Evolutionary conservation across 768 basidiomycete species (phyloP).

Genomic region (Stropharia rugosoannulata): DNA sequence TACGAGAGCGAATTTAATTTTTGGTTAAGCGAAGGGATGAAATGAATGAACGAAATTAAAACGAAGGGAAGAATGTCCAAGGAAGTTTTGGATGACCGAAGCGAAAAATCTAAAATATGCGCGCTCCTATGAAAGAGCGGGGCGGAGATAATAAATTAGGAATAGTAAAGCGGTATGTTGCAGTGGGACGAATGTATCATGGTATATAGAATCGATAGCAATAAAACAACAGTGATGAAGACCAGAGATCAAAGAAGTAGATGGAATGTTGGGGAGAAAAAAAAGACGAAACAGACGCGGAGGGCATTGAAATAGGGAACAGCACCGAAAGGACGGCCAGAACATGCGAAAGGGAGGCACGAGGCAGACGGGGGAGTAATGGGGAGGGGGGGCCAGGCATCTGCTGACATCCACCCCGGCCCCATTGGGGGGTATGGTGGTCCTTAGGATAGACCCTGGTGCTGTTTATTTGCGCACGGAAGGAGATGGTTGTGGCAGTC

Average conservation of each 20-base stretch:
- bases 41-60: conserved; percentile 8
- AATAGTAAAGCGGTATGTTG: conserved; percentile 7
- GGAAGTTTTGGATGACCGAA: conserved; percentile 5
- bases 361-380: not conserved
- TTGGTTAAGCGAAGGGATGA: conserved; percentile 10
- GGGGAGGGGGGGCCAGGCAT: not conserved
- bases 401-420: not conserved
- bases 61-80: conserved; percentile 8
- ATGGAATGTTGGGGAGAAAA: conserved; percentile 5
- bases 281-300: conserved; percentile 4
- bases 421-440: not conserved
- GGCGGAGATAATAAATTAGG: conserved; percentile 7
- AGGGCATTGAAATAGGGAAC: not conserved
- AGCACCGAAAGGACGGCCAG: not conserved
- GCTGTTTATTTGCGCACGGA: not conserved
- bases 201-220: conserved; percentile 7
- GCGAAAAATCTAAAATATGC: conserved; percentile 4
- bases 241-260: conserved; percentile 5
- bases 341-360: not conserved
- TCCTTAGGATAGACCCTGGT: not conserved
- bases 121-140: conserved; percentile 1
- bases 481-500: not conserved
- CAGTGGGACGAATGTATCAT: conserved; percentile 5
- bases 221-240: conserved; percentile 7
- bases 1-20: conserved; percentile 5